Percentiles rank a stretch among this genome's conserved stretches.
Evolutionary conservation across 2,329 filamentous ascomycete genomes (phyloP).

Genomic region (Nigrograna mackinnonii): DNA sequence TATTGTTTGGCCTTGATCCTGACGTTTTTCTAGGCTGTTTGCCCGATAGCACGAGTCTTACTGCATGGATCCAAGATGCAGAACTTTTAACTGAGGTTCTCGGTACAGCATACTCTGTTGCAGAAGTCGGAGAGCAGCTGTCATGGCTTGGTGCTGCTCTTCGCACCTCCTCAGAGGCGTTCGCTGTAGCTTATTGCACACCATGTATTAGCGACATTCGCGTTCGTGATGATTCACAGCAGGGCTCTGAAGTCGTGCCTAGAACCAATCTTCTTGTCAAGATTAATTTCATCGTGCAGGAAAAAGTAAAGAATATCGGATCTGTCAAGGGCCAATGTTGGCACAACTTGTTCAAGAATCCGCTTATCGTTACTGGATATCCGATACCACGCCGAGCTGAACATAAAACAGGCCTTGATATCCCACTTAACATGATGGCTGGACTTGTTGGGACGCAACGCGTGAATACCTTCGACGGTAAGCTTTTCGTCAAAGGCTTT

Average conservation of each 20-base stretch:
- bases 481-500: conserved; percentile 39
- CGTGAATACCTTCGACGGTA: conserved; percentile 25
- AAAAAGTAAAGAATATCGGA: not conserved
- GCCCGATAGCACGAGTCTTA: conserved; percentile 1
- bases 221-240: not conserved
- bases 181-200: conserved; percentile 5
- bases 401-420: conserved; percentile 30
- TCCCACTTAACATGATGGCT: conserved; percentile 32
- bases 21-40: conserved; percentile 16
- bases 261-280: not conserved
- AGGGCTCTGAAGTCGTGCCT: not conserved
- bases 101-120: conserved; percentile 7
- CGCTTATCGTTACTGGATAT: conserved; percentile 6
- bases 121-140: conserved; percentile 8
- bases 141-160: conserved; percentile 11
- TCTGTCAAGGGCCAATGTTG: conserved; percentile 8
- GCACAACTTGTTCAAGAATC: conserved; percentile 9
- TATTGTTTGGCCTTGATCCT: not conserved
- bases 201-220: not conserved
- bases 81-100: conserved; percentile 3
- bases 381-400: conserved; percentile 4
- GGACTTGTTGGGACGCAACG: conserved; percentile 14
- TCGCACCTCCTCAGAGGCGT: conserved; percentile 4
- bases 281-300: not conserved
- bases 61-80: conserved; percentile 1